Percentiles rank a stretch among this genome's conserved stretches.
Conservation (phyloP, 2,329 filamentous ascomycete genomes). For the Penicillium freii region DNA sequence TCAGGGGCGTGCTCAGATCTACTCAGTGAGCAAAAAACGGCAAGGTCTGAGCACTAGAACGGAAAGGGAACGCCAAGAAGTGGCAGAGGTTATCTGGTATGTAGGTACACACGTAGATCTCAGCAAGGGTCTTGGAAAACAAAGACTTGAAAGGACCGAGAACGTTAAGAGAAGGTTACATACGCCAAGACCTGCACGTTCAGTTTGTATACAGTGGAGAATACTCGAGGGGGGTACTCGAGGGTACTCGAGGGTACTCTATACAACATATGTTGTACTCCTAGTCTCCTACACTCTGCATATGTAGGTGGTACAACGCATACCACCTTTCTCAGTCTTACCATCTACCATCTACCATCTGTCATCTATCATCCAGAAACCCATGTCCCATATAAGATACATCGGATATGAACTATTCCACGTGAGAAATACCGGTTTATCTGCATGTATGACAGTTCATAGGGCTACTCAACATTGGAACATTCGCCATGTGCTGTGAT, state of each 20-base stretch:
- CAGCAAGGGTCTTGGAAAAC: not conserved
- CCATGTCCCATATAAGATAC: not conserved
- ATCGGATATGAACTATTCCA: not conserved
- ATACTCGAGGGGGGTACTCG: too few species aligned
- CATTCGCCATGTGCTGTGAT: slow-evolving; percentile 4
- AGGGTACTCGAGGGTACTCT: too few species aligned
- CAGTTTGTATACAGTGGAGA: not conserved
- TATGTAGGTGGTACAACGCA: too few species aligned
- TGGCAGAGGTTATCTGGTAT: too few species aligned
- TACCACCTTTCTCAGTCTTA: too few species aligned
- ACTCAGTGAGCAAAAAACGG: too few species aligned
- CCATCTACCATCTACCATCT: not conserved
- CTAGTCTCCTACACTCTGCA: not conserved
- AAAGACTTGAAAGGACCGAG: not conserved
- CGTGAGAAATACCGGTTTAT: not conserved
- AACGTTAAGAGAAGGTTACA: not conserved
- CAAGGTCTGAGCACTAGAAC: too few species aligned
- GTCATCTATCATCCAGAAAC: not conserved
- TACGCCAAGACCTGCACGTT: not conserved
- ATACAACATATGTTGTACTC: not conserved
- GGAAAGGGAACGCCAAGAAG: too few species aligned
- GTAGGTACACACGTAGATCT: not conserved
- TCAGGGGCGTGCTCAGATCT: too few species aligned
- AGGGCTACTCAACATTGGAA: not conserved
- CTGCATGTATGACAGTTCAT: not conserved